Conservation (phyloP, 345 rosid species). For the Raphanus raphanistrum region DNA sequence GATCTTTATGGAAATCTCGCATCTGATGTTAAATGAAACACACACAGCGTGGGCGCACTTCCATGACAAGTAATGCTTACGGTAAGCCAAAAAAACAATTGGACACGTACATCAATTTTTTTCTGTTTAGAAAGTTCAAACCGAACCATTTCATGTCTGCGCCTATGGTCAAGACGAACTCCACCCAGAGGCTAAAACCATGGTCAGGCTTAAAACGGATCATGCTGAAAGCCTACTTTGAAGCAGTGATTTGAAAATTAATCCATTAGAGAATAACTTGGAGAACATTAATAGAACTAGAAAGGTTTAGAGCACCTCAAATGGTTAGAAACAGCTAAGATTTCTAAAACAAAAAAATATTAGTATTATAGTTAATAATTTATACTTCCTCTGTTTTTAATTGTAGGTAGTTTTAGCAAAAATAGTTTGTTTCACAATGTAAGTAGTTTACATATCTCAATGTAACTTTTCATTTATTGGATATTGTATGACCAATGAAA, state of each 20-base stretch:
- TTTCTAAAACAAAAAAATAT: too few species aligned
- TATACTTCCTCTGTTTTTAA: too few species aligned
- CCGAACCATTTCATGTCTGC: not conserved
- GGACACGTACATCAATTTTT: too few species aligned
- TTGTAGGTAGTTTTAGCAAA: too few species aligned
- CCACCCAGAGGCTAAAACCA: not conserved
- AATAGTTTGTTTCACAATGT: too few species aligned
- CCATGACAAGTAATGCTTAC: not conserved
- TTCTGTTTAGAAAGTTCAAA: too few species aligned
- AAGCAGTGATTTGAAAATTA: not conserved
- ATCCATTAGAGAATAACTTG: not conserved
- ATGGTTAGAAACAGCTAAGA: too few species aligned
- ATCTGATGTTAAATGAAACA: not conserved
- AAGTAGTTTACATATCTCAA: too few species aligned
- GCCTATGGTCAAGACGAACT: not conserved
- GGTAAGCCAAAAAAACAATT: not conserved
- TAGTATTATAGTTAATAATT: too few species aligned
- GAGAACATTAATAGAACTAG: not conserved
- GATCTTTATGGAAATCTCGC: not conserved
- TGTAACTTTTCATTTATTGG: too few species aligned
- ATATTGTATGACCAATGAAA: too few species aligned
- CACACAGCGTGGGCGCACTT: not conserved
- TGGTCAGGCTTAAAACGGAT: not conserved
- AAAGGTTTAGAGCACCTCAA: not conserved
- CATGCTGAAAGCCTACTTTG: not conserved